Evolutionary conservation across 306 rosid genomes (phyloP).

Genomic region (Vicia sativa): DNA sequence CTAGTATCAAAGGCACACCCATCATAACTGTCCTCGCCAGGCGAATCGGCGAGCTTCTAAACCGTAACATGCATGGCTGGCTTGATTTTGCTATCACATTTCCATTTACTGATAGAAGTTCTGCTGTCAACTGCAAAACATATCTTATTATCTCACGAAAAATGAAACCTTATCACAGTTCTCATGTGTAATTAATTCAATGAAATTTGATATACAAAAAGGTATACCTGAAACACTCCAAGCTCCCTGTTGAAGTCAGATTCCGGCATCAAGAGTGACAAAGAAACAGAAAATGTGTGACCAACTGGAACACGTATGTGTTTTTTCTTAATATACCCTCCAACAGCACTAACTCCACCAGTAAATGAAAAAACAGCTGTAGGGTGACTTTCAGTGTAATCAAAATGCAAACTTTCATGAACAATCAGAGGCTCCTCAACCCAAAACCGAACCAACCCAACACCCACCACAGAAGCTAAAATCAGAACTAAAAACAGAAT

Average conservation of each 20-base stretch:
- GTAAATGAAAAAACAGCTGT: conserved; percentile 51
- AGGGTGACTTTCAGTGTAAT: conserved; percentile 69
- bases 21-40: conserved; percentile 56
- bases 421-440: conserved; percentile 69
- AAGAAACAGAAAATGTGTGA: conserved; percentile 58
- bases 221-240: conserved; percentile 86
- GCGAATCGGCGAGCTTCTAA: conserved; percentile 69
- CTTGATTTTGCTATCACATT: conserved; percentile 60
- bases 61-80: conserved; percentile 78
- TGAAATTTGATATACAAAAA: neutral
- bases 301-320: conserved; percentile 63
- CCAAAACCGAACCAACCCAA: conserved; percentile 57
- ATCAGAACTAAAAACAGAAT: conserved; percentile 48
- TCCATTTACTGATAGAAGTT: conserved; percentile 60
- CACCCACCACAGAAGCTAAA: conserved; percentile 53
- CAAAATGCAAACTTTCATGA: conserved; percentile 61
- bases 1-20: conserved; percentile 70
- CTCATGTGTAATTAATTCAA: neutral
- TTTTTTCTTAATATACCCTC: conserved; percentile 35
- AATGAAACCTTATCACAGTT: neutral
- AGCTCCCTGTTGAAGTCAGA: conserved; percentile 69
- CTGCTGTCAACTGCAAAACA: conserved; percentile 62
- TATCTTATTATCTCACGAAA: neutral
- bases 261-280: conserved; percentile 76
- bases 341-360: conserved; percentile 21